A percentile compares a stretch with the other conserved stretches of the same genome.
These are phyloP conservation scores for Candida ortonii DNA, from an alignment of 805 yeast genomes.

Conservation along the genomic window DNA sequence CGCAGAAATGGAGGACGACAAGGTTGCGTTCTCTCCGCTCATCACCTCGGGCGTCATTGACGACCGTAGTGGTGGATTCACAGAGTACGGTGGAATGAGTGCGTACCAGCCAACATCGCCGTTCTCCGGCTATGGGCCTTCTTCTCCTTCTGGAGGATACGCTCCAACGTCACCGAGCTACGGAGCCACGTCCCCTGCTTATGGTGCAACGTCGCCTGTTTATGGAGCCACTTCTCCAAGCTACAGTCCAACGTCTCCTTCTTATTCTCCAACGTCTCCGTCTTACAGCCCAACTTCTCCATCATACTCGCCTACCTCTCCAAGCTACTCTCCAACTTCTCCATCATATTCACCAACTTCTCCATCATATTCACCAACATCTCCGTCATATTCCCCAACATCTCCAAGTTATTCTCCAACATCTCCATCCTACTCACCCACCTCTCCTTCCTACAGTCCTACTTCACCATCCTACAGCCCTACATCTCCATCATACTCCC, in stretches of 20 bases:
- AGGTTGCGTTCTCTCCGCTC: slow-evolving; percentile 89
- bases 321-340: slow-evolving; percentile 63
- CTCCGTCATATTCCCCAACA: slow-evolving; percentile 69
- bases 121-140: slow-evolving; percentile 48
- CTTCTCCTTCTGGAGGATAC: slow-evolving; percentile 53
- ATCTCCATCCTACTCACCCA: slow-evolving; percentile 73
- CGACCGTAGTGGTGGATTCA: slow-evolving; percentile 76
- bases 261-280: slow-evolving; percentile 69
- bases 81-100: slow-evolving; percentile 74
- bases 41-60: slow-evolving; percentile 80
- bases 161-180: slow-evolving; percentile 78
- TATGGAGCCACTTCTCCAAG: slow-evolving; percentile 69
- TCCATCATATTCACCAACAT: slow-evolving; percentile 68
- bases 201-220: slow-evolving; percentile 71
- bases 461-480: slow-evolving; percentile 61
- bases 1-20: slow-evolving; percentile 44
- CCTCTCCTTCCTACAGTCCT: slow-evolving; percentile 63
- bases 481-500: slow-evolving; percentile 67
- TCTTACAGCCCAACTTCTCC: slow-evolving; percentile 60
- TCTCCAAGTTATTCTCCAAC: slow-evolving; percentile 78
- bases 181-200: slow-evolving; percentile 54
- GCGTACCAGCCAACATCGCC: slow-evolving; percentile 53
- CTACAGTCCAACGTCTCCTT: slow-evolving; percentile 69
- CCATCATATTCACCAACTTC: slow-evolving; percentile 69
- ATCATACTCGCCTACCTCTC: slow-evolving; percentile 72